Percentiles rank a stretch among this genome's conserved stretches.
Conservation (phyloP, 441 rosid genomes). For the Populus hybrid region DNA sequence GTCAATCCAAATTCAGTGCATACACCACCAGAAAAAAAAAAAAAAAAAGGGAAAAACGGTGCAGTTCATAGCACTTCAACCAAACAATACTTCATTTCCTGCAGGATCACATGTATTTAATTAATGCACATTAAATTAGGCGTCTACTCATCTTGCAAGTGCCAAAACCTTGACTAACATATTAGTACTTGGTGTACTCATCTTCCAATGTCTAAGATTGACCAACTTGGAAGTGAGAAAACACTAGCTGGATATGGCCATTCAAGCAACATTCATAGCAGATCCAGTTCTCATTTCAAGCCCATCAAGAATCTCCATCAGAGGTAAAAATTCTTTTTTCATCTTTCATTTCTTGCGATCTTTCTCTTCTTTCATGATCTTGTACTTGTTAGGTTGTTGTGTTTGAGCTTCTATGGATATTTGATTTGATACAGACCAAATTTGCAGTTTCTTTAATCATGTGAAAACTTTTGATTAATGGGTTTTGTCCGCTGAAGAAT, state of each 20-base stretch:
- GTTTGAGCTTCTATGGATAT: not conserved
- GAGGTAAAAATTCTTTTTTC: slow-evolving; percentile 9
- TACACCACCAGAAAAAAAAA: too few species aligned
- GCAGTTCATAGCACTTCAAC: not conserved
- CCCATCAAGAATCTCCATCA: slow-evolving; percentile 5
- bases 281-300: slow-evolving; percentile 11
- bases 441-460: not conserved
- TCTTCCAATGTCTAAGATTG: not conserved
- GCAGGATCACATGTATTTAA: not conserved
- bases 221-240: not conserved
- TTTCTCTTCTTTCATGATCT: not conserved
- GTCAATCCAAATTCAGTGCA: too few species aligned
- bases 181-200: too few species aligned
- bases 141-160: not conserved
- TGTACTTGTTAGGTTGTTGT: not conserved
- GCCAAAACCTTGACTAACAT: not conserved
- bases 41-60: not conserved
- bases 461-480: not conserved
- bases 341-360: not conserved
- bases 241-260: slow-evolving; percentile 15
- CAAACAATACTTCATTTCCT: too few species aligned
- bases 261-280: not conserved
- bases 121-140: not conserved
- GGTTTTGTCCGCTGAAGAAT: not conserved
- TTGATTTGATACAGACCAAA: not conserved